phyloP scores from a whole-genome alignment of 345 rosid genomes.

The Sonneratia alba region DNA sequence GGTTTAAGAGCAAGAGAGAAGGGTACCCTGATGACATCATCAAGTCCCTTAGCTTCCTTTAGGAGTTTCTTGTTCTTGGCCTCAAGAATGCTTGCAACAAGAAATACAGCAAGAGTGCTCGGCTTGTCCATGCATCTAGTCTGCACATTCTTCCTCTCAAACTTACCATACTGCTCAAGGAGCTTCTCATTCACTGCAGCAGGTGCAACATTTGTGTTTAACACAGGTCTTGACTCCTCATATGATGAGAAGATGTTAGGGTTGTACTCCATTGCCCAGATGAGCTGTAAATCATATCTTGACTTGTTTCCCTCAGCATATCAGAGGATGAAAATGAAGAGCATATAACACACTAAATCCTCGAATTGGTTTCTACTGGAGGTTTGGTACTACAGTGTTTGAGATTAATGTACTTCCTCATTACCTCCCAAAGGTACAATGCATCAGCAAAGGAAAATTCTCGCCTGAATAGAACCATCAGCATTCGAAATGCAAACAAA shows the following conservation, averaged over 20 bases:
- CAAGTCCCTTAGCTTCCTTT: slow-evolving; percentile 79
- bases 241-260: slow-evolving; percentile 62
- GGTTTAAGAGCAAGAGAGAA: slow-evolving; percentile 8
- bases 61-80: slow-evolving; percentile 71
- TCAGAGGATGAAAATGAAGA: slow-evolving; percentile 1
- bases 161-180: slow-evolving; percentile 75
- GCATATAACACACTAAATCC: neutral
- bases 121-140: slow-evolving; percentile 39
- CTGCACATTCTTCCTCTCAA: slow-evolving; percentile 52
- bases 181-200: slow-evolving; percentile 32
- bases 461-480: slow-evolving; percentile 95
- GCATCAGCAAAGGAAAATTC: slow-evolving; percentile 83
- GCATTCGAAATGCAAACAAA: slow-evolving; percentile 88
- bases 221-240: slow-evolving; percentile 27
- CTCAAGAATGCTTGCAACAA: slow-evolving; percentile 86
- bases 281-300: slow-evolving; percentile 53
- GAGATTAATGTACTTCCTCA: slow-evolving; percentile 6
- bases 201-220: slow-evolving; percentile 15
- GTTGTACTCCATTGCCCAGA: slow-evolving; percentile 98
- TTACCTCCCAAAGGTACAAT: slow-evolving; percentile 96
- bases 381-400: neutral
- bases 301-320: slow-evolving; percentile 15
- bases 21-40: slow-evolving; percentile 75
- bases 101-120: slow-evolving; percentile 61
- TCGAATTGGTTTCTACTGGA: neutral